phyloP scores from a whole-genome alignment of 139 green algal species.

The Auxenochlorella pyrenoidosa region DNA sequence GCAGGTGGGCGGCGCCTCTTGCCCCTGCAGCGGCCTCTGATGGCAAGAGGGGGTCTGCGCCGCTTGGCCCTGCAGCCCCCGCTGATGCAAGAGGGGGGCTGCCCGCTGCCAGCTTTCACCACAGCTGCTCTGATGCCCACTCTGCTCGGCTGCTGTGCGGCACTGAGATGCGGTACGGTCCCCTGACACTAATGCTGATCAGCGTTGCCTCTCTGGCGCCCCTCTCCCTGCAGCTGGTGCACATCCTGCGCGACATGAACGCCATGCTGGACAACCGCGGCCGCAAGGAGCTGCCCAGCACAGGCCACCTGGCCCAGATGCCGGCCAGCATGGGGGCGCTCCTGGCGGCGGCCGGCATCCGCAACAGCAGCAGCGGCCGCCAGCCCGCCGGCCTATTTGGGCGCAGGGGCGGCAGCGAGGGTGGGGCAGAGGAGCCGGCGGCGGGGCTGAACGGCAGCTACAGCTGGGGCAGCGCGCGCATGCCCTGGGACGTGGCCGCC shows the following conservation, averaged over 20 bases:
- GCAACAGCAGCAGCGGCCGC: not conserved
- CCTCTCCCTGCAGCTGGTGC: not conserved
- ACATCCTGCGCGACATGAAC: constrained; percentile 23
- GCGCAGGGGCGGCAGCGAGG: not conserved
- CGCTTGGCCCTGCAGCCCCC: no score
- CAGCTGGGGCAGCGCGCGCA: constrained; percentile 20
- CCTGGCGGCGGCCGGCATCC: no score
- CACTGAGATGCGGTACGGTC: not conserved
- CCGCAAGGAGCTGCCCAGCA: not conserved
- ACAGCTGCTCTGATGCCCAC: no score
- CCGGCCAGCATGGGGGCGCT: not conserved
- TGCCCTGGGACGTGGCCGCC: constrained; percentile 45
- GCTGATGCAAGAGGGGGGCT: no score
- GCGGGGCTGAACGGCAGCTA: not conserved
- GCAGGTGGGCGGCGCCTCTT: not conserved
- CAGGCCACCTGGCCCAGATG: constrained; percentile 1
- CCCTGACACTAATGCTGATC: no score
- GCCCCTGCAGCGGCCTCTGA: no score
- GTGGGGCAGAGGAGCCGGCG: not conserved
- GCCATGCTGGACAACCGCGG: constrained; percentile 5
- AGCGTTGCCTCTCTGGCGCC: not conserved
- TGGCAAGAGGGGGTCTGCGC: no score
- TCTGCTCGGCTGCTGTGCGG: not conserved
- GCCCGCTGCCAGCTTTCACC: no score
- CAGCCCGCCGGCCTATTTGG: not conserved